Conservation (phyloP, 2,329 filamentous ascomycete genomes). For the Venturia carpophila region DNA sequence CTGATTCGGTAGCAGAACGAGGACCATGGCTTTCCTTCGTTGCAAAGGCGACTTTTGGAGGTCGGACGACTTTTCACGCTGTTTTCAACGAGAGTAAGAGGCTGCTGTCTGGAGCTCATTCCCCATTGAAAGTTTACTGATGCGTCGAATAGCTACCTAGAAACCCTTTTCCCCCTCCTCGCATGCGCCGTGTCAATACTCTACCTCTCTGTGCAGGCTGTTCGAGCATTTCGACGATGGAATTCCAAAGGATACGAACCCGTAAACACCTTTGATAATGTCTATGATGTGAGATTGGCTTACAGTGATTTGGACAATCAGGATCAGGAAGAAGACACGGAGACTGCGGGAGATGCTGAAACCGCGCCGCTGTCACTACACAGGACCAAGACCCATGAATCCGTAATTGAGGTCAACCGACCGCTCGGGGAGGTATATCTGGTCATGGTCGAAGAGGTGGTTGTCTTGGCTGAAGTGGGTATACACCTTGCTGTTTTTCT, state of each 20-base stretch:
- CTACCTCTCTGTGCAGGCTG: conserved; percentile 52
- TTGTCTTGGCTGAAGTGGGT: conserved; percentile 62
- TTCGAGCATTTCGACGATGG: conserved; percentile 46
- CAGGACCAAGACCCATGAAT: conserved; percentile 40
- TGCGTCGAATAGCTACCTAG: conserved; percentile 56
- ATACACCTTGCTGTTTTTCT: conserved; percentile 60
- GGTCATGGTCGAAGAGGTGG: conserved; percentile 65
- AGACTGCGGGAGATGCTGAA: conserved; percentile 52
- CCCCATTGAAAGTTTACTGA: conserved; percentile 13
- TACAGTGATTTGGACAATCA: conserved; percentile 27
- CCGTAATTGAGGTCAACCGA: conserved; percentile 61
- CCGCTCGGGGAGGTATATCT: conserved; percentile 66
- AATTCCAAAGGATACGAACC: conserved; percentile 52
- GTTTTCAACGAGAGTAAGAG: conserved; percentile 60
- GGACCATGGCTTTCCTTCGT: conserved; percentile 3
- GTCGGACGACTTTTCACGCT: conserved; percentile 52
- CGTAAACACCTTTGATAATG: conserved; percentile 40
- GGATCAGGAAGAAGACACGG: conserved; percentile 38
- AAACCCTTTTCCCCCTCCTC: conserved; percentile 69
- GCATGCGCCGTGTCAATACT: conserved; percentile 63
- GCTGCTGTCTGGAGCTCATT: conserved; percentile 3
- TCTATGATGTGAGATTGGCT: conserved; percentile 26
- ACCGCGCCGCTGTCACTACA: conserved; percentile 46
- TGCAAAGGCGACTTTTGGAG: conserved; percentile 17
- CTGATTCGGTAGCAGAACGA: neutral